phyloP scores from a whole-genome alignment of 495 filamentous ascomycete genomes.

The Talaromyces liani region DNA sequence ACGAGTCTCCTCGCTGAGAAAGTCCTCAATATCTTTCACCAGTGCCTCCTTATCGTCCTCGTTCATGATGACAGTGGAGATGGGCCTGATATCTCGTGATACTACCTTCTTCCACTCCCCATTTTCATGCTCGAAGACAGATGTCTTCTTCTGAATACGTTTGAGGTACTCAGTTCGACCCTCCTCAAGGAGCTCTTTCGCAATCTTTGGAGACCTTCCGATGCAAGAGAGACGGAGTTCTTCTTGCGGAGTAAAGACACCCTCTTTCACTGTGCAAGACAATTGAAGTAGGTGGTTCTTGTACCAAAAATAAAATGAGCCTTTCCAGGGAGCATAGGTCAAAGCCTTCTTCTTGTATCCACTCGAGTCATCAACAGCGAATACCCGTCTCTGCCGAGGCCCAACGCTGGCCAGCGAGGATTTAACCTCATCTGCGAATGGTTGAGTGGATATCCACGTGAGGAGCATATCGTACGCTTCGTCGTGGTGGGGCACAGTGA shows the following conservation, averaged over 20 bases:
- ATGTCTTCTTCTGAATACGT: conserved; percentile 51
- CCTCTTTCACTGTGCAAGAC: conserved; percentile 31
- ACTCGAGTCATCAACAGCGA: not conserved
- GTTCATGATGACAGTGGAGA: conserved; percentile 8
- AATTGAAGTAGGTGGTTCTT: conserved; percentile 49
- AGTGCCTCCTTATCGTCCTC: conserved; percentile 9
- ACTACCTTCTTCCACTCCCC: conserved; percentile 6
- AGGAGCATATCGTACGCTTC: no score
- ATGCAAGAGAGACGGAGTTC: conserved; percentile 57
- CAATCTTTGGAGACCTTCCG: conserved; percentile 34
- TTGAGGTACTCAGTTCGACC: conserved; percentile 51
- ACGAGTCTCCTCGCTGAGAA: conserved; percentile 1
- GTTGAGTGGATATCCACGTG: no score
- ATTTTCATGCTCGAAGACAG: conserved; percentile 5
- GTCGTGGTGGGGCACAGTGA: no score
- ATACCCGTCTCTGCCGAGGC: not conserved
- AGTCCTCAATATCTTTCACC: conserved; percentile 7
- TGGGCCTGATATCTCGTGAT: not conserved
- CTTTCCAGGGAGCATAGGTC: conserved; percentile 56
- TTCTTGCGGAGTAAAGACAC: conserved; percentile 39
- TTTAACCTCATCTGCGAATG: no score
- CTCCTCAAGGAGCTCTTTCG: conserved; percentile 60
- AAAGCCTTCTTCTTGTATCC: conserved; percentile 47
- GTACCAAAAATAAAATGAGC: conserved; percentile 61
- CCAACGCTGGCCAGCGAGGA: no score